Base-by-base conservation (phyloP, 2,329 filamentous ascomycete genomes). In the Cordyceps militaris region DNA sequence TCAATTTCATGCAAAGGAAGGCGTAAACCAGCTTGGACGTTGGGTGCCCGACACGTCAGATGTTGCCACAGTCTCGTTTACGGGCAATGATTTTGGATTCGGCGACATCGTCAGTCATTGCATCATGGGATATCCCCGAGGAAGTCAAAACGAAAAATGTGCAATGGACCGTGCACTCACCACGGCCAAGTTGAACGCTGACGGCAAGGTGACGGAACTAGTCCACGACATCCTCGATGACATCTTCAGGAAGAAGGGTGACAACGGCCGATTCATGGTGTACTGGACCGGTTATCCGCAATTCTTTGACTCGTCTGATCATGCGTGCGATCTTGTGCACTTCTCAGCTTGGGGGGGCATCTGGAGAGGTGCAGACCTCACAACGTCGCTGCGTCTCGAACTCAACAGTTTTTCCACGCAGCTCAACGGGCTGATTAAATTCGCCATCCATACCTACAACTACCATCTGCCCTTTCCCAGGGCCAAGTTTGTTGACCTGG, bases 261-360 rank as follows among this genome's bases (percentile, higher is more conserved):
- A 6, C 5, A 19, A 38, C 21, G n/a, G 32, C 2, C 30, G 48
- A 11, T 16, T 51, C 32, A 21, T 51, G 19, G 48, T 51, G 11
- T 51, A 51, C 34, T 51, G 48, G 48, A 51, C 48, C 8, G 48
- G 48, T 11, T 51, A 51, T 51, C 48, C 32, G 8, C 30, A 51
- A 19, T 51, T 51, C 14, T 51, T 51, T 51, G 30, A 14, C 30
- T 32, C 16, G 5, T 24, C 30, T 11, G 48, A 51, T 10, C 24
- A 16, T 14, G 40, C 48, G 2, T 51, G 48, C 48, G 30, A 51
- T n/a, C n/a, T n/a, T n/a, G n/a, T n/a, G n/a, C 16, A 28, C 10
- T 23, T 24, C 48, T 2, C 40, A 40, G 21, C 40, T 51, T 36
- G 23, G 4, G 4, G 9, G 13, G 14, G 16, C 47, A 16, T 32